phyloP scores from a whole-genome alignment of 257 asterid species.

The Cruciata laevipes region DNA sequence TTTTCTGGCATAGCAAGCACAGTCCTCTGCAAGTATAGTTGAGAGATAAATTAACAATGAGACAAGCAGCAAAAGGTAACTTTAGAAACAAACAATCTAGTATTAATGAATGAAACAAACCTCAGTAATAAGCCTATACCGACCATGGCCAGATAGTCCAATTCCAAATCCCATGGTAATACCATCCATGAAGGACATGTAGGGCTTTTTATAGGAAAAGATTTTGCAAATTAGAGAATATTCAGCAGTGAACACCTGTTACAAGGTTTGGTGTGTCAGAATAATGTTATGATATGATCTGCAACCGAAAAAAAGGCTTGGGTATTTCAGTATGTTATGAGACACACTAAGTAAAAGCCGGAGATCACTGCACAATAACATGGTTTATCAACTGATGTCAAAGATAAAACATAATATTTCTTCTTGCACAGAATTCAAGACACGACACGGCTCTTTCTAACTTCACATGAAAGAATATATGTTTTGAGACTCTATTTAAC shows the following conservation, averaged over 20 bases:
- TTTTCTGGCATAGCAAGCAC: constrained; percentile 98
- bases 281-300: not conserved
- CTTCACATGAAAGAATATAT: no score
- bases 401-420: not conserved
- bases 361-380: not conserved
- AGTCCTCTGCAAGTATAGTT: constrained; percentile 57
- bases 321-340: not conserved
- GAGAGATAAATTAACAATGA: not conserved
- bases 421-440: not conserved
- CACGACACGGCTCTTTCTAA: not conserved
- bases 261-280: constrained; percentile 12
- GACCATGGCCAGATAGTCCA: constrained; percentile 94
- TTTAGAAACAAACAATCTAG: constrained; percentile 1
- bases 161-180: constrained; percentile 97
- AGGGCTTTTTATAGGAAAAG: constrained; percentile 82
- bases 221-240: constrained; percentile 92
- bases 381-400: not conserved
- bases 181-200: constrained; percentile 93
- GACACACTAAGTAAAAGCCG: not conserved
- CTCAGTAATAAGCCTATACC: constrained; percentile 84
- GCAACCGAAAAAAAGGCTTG: not conserved
- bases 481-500: not conserved
- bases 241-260: constrained; percentile 85
- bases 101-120: constrained; percentile 24
- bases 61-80: not conserved